A percentile compares a stretch with the other conserved stretches of the same genome.
These are phyloP conservation scores for Fragilariopsis cylindrus DNA, from an alignment of 108 stramenopile genomes.

Conservation along the genomic window DNA sequence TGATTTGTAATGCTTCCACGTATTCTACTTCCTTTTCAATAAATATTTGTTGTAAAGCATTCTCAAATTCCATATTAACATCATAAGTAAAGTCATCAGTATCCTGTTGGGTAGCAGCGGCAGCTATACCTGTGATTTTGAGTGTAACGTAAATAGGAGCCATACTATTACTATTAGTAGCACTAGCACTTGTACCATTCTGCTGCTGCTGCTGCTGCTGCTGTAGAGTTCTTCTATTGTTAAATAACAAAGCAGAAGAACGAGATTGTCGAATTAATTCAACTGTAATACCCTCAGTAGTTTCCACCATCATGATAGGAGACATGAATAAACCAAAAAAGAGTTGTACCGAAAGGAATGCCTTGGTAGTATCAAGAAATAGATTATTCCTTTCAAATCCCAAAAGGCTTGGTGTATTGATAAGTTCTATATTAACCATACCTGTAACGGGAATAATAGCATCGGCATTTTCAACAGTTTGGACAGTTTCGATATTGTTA, in stretches of 20 bases:
- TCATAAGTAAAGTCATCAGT: neutral
- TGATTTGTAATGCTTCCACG: conserved; percentile 12
- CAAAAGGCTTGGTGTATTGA: conserved; percentile 13
- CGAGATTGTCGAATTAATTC: neutral
- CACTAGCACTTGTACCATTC: neutral
- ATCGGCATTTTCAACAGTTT: too few species aligned
- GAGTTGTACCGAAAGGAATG: conserved; percentile 11
- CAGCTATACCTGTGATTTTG: neutral
- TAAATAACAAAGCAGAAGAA: neutral
- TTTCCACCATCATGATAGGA: neutral
- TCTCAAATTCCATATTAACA: neutral
- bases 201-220: too few species aligned
- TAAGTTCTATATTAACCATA: neutral
- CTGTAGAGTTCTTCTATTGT: neutral
- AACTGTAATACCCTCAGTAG: neutral
- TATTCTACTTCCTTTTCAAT: neutral
- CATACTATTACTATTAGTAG: neutral
- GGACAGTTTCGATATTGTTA: too few species aligned
- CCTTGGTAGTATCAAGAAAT: conserved; percentile 4
- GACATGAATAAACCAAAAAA: neutral
- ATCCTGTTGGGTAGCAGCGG: neutral
- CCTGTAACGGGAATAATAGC: neutral
- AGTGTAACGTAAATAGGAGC: neutral
- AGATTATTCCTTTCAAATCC: neutral
- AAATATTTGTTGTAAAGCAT: neutral